Evolutionary conservation across 345 rosid species (phyloP), one percentile per base, ranked within the genome.

Genomic region (Clarkia xantiana): DNA sequence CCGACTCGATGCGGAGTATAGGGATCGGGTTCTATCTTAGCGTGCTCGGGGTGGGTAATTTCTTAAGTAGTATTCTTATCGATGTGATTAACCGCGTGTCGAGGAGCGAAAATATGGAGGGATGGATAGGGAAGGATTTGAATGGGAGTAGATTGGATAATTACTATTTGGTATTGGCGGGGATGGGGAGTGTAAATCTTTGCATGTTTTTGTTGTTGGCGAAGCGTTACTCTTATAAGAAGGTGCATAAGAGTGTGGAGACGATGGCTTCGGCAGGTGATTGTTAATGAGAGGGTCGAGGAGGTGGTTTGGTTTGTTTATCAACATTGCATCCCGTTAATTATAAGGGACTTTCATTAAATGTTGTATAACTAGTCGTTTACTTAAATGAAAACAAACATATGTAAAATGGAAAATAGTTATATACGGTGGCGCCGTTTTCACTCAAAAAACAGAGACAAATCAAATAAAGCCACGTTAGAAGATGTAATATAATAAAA

Each of bases 1-100:
- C 84, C 11, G 80, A 77, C 64, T 76, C 82, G 1, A 75, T 81
- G 82, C 67, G 77, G 60, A 79, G 78, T 46, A 62, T 77, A 40
- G 85, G 84, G 10, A 75, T 77, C 4, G 82, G 80, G 2, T 52
- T 85, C 15, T 76, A 71, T 47, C 74, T 77, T 2, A 81, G 81
- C 34, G 76, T 74, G 23, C 14, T 77, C 43, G 91, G 85, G 36
- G 71, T 53, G 0, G 81, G 76, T 16, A 66, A 67, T 58, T 73
- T 76, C 42, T 18, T 78, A 38, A 77, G 71, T 60, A 72, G 74
- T 49, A 54, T 71, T 14, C 58, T 77, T 15, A 68, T 78, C 25
- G 67, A 18, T 1, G 9, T 71, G 29, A 67, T 69, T 17, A 63
- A 73, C 50, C 46, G 42, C 40, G 12, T 72, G 38, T 65, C 80